Conservation (phyloP, 1,139 yeast species). For the Kurtzmaniella quercitrusa region DNA sequence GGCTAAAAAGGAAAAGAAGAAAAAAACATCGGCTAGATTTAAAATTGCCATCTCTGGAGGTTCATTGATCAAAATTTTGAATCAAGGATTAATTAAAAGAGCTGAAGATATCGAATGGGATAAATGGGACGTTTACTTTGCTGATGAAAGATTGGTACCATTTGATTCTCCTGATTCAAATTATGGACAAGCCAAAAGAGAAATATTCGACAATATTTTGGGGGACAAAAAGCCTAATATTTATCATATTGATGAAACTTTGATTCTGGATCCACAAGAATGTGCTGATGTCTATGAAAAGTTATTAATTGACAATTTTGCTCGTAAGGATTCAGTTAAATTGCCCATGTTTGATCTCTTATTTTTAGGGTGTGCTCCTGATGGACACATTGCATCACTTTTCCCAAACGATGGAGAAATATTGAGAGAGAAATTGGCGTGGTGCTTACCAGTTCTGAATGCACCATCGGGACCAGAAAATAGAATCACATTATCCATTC, state of each 20-base stretch:
- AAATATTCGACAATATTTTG: conserved; percentile 66
- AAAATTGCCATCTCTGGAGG: conserved; percentile 94
- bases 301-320: conserved; percentile 79
- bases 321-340: conserved; percentile 94
- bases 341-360: conserved; percentile 91
- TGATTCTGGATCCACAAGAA: conserved; percentile 83
- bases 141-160: conserved; percentile 94
- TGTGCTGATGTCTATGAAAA: conserved; percentile 94
- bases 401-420: conserved; percentile 88
- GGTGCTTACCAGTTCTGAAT: conserved; percentile 92
- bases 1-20: conserved; percentile 24
- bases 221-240: conserved; percentile 60
- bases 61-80: conserved; percentile 76
- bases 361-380: conserved; percentile 95
- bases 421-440: conserved; percentile 84
- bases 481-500: conserved; percentile 88
- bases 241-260: conserved; percentile 74
- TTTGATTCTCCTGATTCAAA: conserved; percentile 80
- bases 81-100: conserved; percentile 76
- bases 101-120: conserved; percentile 77
- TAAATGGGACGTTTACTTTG: conserved; percentile 94
- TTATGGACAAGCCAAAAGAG: conserved; percentile 82
- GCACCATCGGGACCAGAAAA: conserved; percentile 89
- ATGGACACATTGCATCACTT: conserved; percentile 93
- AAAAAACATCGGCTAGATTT: conserved; percentile 60